Percentiles rank a stretch among this genome's conserved stretches.
phyloP scores from a whole-genome alignment of 2,329 filamentous ascomycete genomes.

The Beauveria varroae region DNA sequence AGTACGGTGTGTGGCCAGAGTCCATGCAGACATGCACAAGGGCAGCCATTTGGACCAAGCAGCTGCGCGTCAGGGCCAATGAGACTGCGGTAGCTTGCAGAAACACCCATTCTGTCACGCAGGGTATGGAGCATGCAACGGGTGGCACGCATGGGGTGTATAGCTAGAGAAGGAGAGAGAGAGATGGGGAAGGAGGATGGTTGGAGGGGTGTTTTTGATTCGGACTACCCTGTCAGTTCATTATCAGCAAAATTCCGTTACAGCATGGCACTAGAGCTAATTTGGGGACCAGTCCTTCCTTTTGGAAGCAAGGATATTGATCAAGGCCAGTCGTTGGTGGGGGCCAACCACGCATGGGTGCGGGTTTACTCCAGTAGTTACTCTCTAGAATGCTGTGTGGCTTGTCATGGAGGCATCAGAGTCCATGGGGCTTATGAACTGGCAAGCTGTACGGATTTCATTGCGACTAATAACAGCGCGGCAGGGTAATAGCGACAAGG shows the following conservation, averaged over 20 bases:
- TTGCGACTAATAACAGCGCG: no score
- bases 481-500: background rate
- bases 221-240: conserved; percentile 2
- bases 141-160: conserved; percentile 6
- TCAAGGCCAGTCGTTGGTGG: conserved; percentile 11
- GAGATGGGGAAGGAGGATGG: no score
- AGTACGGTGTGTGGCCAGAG: conserved; percentile 4
- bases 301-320: conserved; percentile 10
- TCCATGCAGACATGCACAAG: background rate
- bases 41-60: conserved; percentile 1
- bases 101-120: conserved; percentile 7
- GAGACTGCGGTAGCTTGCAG: background rate
- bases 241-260: conserved; percentile 3
- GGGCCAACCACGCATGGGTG: conserved; percentile 11
- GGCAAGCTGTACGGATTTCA: background rate
- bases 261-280: conserved; percentile 2
- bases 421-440: background rate
- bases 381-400: background rate
- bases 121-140: conserved; percentile 7
- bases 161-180: background rate
- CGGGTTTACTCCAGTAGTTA: conserved; percentile 6
- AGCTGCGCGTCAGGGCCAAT: background rate
- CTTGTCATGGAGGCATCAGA: conserved; percentile 4
- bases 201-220: conserved; percentile 1
- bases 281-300: background rate